A percentile compares a stretch with the other conserved stretches of the same genome.
phyloP scores from a whole-genome alignment of 192 early-diverging fungal species.

The Mortierella alpina region DNA sequence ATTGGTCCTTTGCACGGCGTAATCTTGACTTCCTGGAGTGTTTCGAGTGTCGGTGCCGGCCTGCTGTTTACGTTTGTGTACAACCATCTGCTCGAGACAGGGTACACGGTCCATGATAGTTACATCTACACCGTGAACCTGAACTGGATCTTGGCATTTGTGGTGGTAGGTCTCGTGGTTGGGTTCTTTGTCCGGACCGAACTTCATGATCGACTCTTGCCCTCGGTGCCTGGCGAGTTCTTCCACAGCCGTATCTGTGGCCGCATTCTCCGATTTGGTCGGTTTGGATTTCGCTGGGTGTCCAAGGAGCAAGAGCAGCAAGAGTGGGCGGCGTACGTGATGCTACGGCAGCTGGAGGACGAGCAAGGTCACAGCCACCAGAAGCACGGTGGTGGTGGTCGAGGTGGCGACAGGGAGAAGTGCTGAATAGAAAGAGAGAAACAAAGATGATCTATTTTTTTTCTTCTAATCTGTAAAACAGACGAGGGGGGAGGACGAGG shows the following conservation, averaged over 20 bases:
- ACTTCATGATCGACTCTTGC: constrained; percentile 74
- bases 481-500: background rate
- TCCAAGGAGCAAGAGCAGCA: constrained; percentile 26
- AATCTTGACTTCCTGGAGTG: constrained; percentile 81
- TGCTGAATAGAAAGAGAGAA: constrained; percentile 1
- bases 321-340: constrained; percentile 38
- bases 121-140: constrained; percentile 70
- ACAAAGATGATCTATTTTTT: background rate
- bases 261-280: constrained; percentile 62
- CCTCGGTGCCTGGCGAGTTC: constrained; percentile 67
- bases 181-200: constrained; percentile 69
- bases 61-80: constrained; percentile 74
- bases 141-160: constrained; percentile 75
- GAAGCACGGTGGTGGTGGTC: background rate
- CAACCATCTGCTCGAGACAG: constrained; percentile 55
- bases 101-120: constrained; percentile 63
- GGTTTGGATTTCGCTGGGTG: constrained; percentile 45
- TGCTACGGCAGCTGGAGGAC: constrained; percentile 36
- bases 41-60: constrained; percentile 79
- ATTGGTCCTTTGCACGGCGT: constrained; percentile 79
- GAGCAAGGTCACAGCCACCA: constrained; percentile 13
- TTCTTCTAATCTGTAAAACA: background rate
- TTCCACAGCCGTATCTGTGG: constrained; percentile 69
- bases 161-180: constrained; percentile 65
- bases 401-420: background rate